Evolutionary conservation across 2,329 filamentous ascomycete genomes (phyloP), one percentile per base, ranked within the genome.

Genomic region (Pseudocercospora fijiensis): DNA sequence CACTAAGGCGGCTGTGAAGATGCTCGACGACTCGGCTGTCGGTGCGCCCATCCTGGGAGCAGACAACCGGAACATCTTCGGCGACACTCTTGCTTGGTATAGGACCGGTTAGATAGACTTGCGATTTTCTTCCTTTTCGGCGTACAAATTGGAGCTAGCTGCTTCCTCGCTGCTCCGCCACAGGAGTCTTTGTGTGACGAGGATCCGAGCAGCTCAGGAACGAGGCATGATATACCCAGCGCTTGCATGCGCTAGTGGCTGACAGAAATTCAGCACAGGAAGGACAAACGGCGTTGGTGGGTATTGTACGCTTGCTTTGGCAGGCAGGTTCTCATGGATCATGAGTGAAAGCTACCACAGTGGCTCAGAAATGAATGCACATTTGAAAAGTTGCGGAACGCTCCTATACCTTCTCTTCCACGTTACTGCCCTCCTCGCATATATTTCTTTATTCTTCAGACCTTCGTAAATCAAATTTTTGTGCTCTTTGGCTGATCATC

Each of bases 1-100:
- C 49, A 81, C 81, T 62, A 83, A 82, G 74, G 81, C 80, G 0
- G 75, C 77, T 0, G 79, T 82, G 67, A 81, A 81, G 70, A 83
- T 83, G 81, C 76, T 83, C 63, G 76, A 78, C 1, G 69, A 75
- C 63, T 73, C 76, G 51, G 70, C 72, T 27, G 75, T 77, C 26
- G 62, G 72, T 63, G 66, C 76, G 4, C 73, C 76, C 13, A 63
- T 75, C 30, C 72, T 75, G 62, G 81, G 79, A 58, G 71, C 70
- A 27, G 79, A 82, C 68, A 83, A 83, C 69, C 74, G 78, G 37
- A 78, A 76, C 69, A 79, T 81, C 70, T 83, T 82, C 72, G 81
- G 80, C 67, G 79, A 78, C 51, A 83, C 80, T 2, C 68, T 83
- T 18, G 79, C 77, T 1, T 74, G 70, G 62, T 75, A 74, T 67